These are phyloP conservation scores for Guillardia theta DNA, from an alignment of 78 protist genomes.

Conservation along the genomic window DNA sequence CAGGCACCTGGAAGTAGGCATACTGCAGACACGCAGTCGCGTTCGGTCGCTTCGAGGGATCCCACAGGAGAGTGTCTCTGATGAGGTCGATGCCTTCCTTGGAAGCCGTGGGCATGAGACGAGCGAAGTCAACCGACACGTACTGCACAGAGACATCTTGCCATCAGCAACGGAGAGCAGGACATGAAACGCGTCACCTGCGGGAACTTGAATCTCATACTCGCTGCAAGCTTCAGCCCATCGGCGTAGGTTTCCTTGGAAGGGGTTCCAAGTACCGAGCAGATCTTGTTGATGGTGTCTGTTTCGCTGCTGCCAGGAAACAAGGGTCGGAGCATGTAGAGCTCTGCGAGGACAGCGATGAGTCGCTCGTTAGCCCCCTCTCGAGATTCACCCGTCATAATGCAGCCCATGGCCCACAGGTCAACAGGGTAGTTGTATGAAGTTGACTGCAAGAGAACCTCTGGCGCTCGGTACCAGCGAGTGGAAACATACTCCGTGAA, in stretches of 20 bases:
- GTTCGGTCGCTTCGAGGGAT: background rate
- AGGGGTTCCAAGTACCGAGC: slow-evolving; percentile 8
- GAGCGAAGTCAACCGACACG: background rate
- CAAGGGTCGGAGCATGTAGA: slow-evolving; percentile 8
- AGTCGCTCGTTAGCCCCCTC: background rate
- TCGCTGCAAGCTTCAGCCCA: background rate
- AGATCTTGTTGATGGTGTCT: slow-evolving; percentile 3
- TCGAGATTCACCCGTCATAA: background rate
- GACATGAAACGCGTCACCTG: background rate
- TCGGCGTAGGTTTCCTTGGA: background rate
- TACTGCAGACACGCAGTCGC: background rate
- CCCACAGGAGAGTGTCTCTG: background rate
- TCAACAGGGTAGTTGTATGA: slow-evolving; percentile 83
- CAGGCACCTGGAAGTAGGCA: background rate
- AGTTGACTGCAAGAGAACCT: slow-evolving; percentile 73
- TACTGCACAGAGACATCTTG: background rate
- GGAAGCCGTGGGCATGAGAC: background rate
- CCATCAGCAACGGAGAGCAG: background rate
- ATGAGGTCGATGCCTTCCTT: background rate
- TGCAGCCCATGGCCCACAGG: slow-evolving; percentile 84
- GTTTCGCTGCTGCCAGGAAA: background rate
- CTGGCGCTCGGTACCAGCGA: slow-evolving; percentile 91
- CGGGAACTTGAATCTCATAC: slow-evolving; percentile 1
- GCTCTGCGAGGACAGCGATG: no score
- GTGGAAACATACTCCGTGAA: slow-evolving; percentile 96